These are phyloP conservation scores for Hyphodiscus sp. DNA, from an alignment of 2,329 filamentous ascomycete genomes.

Conservation along the genomic window DNA sequence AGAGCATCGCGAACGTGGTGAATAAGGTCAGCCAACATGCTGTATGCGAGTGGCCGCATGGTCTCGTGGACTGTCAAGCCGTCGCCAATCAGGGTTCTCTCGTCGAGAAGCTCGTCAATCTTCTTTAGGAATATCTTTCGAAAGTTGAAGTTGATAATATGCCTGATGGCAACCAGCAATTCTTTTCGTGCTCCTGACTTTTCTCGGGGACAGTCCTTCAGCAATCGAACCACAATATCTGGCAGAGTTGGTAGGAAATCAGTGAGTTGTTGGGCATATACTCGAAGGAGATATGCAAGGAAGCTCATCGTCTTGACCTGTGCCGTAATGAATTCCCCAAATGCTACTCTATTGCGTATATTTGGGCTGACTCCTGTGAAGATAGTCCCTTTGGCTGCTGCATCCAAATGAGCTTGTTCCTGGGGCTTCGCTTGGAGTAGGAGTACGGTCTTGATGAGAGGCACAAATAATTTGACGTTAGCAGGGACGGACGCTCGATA, in stretches of 20 bases:
- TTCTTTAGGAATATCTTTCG: constrained; percentile 89
- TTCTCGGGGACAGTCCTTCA: constrained; percentile 91
- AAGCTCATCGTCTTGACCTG: constrained; percentile 99
- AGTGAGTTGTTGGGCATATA: constrained; percentile 77
- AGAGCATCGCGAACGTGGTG: constrained; percentile 93
- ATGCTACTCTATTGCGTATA: constrained; percentile 88
- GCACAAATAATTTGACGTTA: constrained; percentile 89
- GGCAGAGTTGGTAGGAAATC: constrained; percentile 86
- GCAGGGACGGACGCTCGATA: constrained; percentile 72
- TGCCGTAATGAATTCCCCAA: constrained; percentile 94
- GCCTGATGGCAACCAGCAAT: constrained; percentile 87
- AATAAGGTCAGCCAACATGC: constrained; percentile 96
- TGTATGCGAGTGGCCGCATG: constrained; percentile 91
- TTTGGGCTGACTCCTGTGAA: constrained; percentile 91
- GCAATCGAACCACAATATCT: constrained; percentile 79
- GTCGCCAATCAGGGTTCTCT: constrained; percentile 89
- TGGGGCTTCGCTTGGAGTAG: constrained; percentile 88
- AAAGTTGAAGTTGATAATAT: constrained; percentile 99
- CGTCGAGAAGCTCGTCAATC: constrained; percentile 91
- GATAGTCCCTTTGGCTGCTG: constrained; percentile 68
- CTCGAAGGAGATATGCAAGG: constrained; percentile 81
- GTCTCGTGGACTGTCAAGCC: constrained; percentile 95
- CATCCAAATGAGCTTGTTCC: constrained; percentile 83
- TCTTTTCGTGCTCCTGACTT: constrained; percentile 93
- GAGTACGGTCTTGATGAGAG: constrained; percentile 85